Evolutionary conservation across 305 asterid genomes (phyloP).

Genomic region (Fraxinus velutina): DNA sequence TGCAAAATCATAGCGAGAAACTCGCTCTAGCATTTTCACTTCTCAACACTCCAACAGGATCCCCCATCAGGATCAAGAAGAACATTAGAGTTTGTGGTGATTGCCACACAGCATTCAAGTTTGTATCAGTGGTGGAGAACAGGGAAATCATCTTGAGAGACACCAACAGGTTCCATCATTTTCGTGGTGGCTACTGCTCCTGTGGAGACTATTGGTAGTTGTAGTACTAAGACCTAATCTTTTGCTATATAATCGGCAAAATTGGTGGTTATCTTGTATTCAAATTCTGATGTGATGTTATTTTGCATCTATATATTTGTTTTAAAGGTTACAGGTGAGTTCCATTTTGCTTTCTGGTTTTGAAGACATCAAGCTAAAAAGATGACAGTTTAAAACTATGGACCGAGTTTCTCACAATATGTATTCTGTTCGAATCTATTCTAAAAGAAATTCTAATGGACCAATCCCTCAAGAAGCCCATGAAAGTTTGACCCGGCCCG

Average conservation of each 20-base stretch:
- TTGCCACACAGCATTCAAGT: constrained; percentile 72
- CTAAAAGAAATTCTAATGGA: neutral
- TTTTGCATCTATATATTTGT: neutral
- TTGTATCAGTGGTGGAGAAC: constrained; percentile 53
- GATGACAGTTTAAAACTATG: neutral
- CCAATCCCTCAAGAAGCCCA: constrained; percentile 16
- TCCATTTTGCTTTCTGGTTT: neutral
- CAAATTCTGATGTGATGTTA: neutral
- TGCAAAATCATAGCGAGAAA: constrained; percentile 77
- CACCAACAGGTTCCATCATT: constrained; percentile 79
- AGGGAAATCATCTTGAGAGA: constrained; percentile 80
- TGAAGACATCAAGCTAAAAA: neutral
- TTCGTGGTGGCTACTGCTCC: constrained; percentile 69
- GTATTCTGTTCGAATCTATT: neutral
- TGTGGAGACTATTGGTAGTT: constrained; percentile 84
- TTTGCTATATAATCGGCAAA: neutral
- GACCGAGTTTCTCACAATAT: neutral
- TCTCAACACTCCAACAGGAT: constrained; percentile 48
- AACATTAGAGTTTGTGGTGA: constrained; percentile 89
- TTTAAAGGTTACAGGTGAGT: neutral
- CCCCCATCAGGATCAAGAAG: constrained; percentile 71
- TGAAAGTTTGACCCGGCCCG: constrained; percentile 12
- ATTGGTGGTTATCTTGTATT: neutral
- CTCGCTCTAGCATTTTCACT: constrained; percentile 84
- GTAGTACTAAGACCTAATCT: neutral